Conservation (phyloP, 179 eudicot species). For the Dionaea muscipula region DNA sequence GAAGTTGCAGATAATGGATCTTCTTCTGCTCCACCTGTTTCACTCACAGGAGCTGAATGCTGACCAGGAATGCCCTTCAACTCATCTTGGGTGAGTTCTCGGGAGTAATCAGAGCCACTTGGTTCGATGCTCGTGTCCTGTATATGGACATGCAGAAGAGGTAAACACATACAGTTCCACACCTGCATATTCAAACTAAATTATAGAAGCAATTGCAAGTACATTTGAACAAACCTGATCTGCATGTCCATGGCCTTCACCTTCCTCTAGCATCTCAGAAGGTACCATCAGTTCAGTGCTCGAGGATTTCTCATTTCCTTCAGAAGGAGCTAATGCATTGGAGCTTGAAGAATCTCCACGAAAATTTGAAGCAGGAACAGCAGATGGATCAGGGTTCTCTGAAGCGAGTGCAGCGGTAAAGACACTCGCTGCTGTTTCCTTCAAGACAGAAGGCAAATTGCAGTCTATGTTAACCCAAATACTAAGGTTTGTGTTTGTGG, state of each 20-base stretch:
- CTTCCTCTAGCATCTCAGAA: conserved; percentile 12
- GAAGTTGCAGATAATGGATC: not conserved
- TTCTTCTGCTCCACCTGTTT: not conserved
- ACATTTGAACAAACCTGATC: conserved; percentile 10
- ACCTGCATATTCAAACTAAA: not conserved
- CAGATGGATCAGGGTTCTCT: conserved; percentile 19
- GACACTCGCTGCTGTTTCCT: conserved; percentile 48
- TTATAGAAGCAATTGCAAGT: not conserved
- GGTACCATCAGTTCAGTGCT: conserved; percentile 6
- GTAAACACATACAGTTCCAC: not conserved
- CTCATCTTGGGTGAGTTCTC: conserved; percentile 8
- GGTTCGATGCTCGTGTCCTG: conserved; percentile 13
- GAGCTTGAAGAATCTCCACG: conserved; percentile 27
- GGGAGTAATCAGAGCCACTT: conserved; percentile 4
- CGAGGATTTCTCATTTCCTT: conserved; percentile 2
- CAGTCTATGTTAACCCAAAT: not conserved
- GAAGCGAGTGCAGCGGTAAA: conserved; percentile 49
- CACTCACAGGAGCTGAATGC: conserved; percentile 9
- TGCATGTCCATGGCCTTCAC: conserved; percentile 7
- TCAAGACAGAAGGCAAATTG: conserved; percentile 9
- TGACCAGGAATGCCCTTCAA: conserved; percentile 8
- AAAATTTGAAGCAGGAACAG: conserved; percentile 17
- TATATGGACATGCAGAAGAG: conserved; percentile 3
- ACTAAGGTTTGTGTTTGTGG: not conserved
- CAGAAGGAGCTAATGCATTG: conserved; percentile 12